These are phyloP conservation scores for Mucor mucedo DNA, from an alignment of 371 early-diverging fungal species.

Conservation along the genomic window DNA sequence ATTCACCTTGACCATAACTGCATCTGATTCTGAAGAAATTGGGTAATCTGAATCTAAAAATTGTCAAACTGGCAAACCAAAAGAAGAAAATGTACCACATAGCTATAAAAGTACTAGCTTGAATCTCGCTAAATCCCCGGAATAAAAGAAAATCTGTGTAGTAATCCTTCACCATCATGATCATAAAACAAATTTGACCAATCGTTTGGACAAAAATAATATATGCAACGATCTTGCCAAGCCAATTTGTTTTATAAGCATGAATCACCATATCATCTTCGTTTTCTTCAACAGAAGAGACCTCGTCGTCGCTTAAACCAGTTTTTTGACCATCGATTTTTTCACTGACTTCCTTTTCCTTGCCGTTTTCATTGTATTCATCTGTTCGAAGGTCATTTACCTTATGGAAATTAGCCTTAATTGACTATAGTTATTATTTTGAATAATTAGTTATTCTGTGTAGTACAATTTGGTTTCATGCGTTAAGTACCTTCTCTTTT, in stretches of 20 bases:
- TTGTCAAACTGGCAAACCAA: slow-evolving; percentile 66
- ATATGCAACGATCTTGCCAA: slow-evolving; percentile 35
- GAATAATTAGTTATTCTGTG: background rate
- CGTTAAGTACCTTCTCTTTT: slow-evolving; percentile 28
- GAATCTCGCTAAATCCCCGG: slow-evolving; percentile 34
- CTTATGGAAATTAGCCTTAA: slow-evolving; percentile 16
- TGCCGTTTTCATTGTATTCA: background rate
- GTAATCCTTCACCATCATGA: slow-evolving; percentile 43
- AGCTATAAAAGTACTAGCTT: slow-evolving; percentile 50
- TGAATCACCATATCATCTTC: slow-evolving; percentile 44
- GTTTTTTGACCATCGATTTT: background rate
- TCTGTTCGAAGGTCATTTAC: slow-evolving; percentile 16
- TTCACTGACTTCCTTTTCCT: slow-evolving; percentile 3
- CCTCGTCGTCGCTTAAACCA: background rate
- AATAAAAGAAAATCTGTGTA: slow-evolving; percentile 42
- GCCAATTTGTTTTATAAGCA: slow-evolving; percentile 40
- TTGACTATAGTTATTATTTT: background rate
- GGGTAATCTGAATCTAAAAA: slow-evolving; percentile 48
- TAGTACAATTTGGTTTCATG: background rate
- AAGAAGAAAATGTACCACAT: slow-evolving; percentile 71
- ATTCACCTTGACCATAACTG: slow-evolving; percentile 54
- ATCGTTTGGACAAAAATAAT: slow-evolving; percentile 41
- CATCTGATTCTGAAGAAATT: slow-evolving; percentile 75
- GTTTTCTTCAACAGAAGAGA: slow-evolving; percentile 11
- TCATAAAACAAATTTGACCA: slow-evolving; percentile 45